Evolutionary conservation across 2,329 filamentous ascomycete species (phyloP).

Genomic region (Periconia macrospinosa): DNA sequence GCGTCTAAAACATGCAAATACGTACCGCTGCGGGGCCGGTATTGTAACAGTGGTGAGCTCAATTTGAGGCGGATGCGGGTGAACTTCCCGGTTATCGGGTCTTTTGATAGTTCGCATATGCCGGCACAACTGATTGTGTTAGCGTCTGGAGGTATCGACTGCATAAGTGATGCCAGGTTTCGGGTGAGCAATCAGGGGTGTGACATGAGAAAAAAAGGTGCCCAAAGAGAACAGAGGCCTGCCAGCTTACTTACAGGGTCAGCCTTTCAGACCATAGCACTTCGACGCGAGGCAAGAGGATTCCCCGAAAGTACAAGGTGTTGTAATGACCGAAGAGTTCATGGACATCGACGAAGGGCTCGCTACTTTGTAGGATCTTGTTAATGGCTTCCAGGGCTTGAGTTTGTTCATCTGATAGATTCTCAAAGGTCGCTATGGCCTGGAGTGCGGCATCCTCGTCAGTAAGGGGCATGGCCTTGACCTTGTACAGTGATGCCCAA

Average conservation of each 20-base stretch:
- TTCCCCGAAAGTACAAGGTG: slow-evolving; percentile 46
- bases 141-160: neutral
- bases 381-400: slow-evolving; percentile 38
- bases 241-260: slow-evolving; percentile 40
- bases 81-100: slow-evolving; percentile 39
- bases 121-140: slow-evolving; percentile 42
- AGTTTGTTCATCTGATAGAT: slow-evolving; percentile 37
- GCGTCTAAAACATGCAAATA: neutral
- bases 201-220: neutral
- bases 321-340: slow-evolving; percentile 46
- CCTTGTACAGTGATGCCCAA: neutral
- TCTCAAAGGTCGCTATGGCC: slow-evolving; percentile 41
- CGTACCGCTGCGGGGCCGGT: slow-evolving; percentile 36
- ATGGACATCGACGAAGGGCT: slow-evolving; percentile 47
- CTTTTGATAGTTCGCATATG: slow-evolving; percentile 48
- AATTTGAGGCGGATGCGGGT: slow-evolving; percentile 47
- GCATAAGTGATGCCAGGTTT: neutral
- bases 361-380: slow-evolving; percentile 38
- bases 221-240: neutral
- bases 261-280: slow-evolving; percentile 48
- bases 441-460: slow-evolving; percentile 46
- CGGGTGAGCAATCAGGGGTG: neutral
- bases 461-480: slow-evolving; percentile 40
- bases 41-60: slow-evolving; percentile 49
- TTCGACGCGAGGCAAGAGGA: slow-evolving; percentile 45